Conservation (phyloP, 2,329 filamentous ascomycete species). For the Aspergillus texensis region DNA sequence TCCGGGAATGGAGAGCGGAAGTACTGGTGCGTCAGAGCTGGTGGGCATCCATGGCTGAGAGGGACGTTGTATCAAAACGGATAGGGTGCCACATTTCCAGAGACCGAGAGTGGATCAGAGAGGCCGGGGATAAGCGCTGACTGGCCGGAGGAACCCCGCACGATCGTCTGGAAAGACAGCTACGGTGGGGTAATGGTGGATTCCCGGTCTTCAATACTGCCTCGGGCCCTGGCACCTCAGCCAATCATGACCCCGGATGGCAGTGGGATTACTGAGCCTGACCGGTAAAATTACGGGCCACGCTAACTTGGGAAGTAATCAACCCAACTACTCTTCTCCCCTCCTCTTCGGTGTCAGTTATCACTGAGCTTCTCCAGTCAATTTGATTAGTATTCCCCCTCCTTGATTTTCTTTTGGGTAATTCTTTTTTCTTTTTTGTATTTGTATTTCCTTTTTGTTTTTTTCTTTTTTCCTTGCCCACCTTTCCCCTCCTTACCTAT, state of each 20-base stretch:
- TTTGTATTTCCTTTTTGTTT: neutral
- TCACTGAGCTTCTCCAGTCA: neutral
- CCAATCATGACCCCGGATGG: neutral
- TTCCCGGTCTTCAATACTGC: neutral
- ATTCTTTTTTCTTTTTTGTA: neutral
- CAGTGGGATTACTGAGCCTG: neutral
- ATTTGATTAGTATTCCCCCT: neutral
- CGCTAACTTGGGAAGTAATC: too few relatives aligned
- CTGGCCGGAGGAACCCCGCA: neutral
- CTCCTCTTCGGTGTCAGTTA: neutral
- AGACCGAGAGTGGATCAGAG: neutral
- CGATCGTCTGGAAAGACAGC: constrained; percentile 2
- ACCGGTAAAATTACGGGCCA: neutral
- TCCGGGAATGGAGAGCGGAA: neutral
- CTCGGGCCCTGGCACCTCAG: neutral
- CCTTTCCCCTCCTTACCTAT: neutral
- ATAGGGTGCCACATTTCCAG: neutral
- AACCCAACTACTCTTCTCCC: too few relatives aligned
- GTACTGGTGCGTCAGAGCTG: neutral
- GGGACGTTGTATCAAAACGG: neutral
- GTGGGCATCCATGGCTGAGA: neutral
- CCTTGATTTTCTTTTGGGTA: neutral
- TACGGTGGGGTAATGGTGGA: neutral
- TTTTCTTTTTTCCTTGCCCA: neutral
- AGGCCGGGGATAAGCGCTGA: constrained; percentile 4